Evolutionary conservation across 257 asterid species (phyloP).

Genomic region (Solanum phureja): DNA sequence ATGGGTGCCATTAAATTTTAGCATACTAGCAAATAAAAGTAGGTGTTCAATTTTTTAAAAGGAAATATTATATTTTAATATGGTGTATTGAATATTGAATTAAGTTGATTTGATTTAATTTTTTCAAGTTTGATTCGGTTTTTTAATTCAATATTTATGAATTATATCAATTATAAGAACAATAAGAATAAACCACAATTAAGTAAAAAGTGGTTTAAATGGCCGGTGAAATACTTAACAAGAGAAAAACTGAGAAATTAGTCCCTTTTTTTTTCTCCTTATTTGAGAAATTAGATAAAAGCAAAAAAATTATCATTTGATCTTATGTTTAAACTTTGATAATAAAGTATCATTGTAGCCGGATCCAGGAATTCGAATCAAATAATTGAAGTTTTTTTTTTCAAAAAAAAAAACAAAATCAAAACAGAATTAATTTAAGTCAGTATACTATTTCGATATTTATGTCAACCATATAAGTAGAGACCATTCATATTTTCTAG

Average conservation of each 20-base stretch:
- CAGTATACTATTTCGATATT: background rate
- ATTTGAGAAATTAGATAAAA: background rate
- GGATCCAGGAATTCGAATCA: background rate
- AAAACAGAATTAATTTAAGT: too few species aligned
- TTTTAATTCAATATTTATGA: background rate
- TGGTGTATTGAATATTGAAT: background rate
- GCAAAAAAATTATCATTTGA: background rate
- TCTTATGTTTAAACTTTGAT: background rate
- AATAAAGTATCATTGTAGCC: too few species aligned
- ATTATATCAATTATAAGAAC: background rate
- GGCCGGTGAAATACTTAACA: background rate
- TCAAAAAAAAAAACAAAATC: too few species aligned
- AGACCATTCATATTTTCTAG: background rate
- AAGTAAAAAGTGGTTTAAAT: background rate
- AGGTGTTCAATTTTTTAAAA: background rate
- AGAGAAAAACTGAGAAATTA: background rate
- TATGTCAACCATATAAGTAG: background rate
- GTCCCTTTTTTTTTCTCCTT: background rate
- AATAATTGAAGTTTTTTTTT: too few species aligned
- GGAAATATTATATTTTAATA: background rate
- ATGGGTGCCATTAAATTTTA: background rate
- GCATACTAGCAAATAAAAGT: background rate
- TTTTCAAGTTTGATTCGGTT: background rate
- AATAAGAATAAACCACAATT: background rate
- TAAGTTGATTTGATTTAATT: background rate